phyloP scores from a whole-genome alignment of 164 flowering plant species.

The Malania oleifera region DNA sequence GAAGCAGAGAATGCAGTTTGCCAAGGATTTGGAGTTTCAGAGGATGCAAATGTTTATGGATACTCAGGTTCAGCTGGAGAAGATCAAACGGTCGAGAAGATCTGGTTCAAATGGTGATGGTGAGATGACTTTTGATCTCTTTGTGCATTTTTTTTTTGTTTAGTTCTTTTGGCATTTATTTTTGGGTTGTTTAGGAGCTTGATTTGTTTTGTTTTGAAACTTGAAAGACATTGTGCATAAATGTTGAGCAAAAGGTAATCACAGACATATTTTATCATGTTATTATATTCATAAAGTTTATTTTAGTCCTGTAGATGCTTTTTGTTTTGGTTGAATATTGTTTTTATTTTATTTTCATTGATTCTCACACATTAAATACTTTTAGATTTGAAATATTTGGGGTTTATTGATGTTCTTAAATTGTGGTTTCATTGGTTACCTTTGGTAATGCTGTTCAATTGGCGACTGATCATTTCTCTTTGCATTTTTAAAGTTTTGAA shows the following conservation, averaged over 20 bases:
- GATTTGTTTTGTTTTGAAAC: background rate
- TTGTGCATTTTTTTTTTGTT: background rate
- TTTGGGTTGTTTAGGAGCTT: too few species aligned
- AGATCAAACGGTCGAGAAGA: constrained; percentile 58
- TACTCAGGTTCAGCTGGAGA: constrained; percentile 75
- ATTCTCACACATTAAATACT: too few species aligned
- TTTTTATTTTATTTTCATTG: too few species aligned
- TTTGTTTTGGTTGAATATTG: too few species aligned
- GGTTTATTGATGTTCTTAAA: too few species aligned
- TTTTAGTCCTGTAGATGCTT: background rate
- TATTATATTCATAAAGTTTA: background rate
- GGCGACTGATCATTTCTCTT: background rate
- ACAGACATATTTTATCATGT: background rate
- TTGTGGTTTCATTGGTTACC: background rate
- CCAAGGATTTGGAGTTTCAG: constrained; percentile 70
- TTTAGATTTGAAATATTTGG: too few species aligned
- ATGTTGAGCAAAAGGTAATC: constrained; percentile 1
- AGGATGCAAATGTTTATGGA: constrained; percentile 84
- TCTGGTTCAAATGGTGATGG: constrained; percentile 31
- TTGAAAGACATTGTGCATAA: background rate
- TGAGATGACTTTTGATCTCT: constrained; percentile 22
- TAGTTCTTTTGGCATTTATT: background rate
- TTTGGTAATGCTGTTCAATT: too few species aligned
- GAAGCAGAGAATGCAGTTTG: constrained; percentile 81
- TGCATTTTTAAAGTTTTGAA: background rate